These are phyloP conservation scores for Ogataea parapolymorpha DNA, from an alignment of 805 yeast genomes.

Conservation along the genomic window DNA sequence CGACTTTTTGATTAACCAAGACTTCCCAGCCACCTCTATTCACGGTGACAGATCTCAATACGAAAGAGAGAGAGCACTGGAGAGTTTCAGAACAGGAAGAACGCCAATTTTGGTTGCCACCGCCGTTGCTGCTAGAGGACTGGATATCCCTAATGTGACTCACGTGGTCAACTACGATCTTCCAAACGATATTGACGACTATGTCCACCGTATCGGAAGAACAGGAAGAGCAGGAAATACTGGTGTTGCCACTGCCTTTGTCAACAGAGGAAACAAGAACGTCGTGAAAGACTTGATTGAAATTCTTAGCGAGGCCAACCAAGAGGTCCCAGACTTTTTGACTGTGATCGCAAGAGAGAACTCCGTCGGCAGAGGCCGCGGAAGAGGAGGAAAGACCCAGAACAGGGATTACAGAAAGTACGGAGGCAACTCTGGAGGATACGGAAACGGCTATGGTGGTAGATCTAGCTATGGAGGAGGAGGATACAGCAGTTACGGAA, in stretches of 20 bases:
- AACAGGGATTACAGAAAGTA: constrained; percentile 51
- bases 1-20: constrained; percentile 83
- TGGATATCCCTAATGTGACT: constrained; percentile 98
- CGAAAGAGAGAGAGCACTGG: constrained; percentile 97
- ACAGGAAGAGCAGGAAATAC: constrained; percentile 99
- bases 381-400: constrained; percentile 41
- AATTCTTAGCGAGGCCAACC: constrained; percentile 91
- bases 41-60: constrained; percentile 98
- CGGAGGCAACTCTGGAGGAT: constrained; percentile 35
- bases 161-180: constrained; percentile 97
- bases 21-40: constrained; percentile 96
- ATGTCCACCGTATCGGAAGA: constrained; percentile 99
- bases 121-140: constrained; percentile 99
- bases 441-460: constrained; percentile 22
- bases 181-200: constrained; percentile 96
- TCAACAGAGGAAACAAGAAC: constrained; percentile 92
- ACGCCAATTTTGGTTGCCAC: constrained; percentile 97
- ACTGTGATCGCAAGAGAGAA: constrained; percentile 76
- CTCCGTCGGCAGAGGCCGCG: constrained; percentile 51
- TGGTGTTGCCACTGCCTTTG: constrained; percentile 98
- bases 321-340: constrained; percentile 92
- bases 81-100: constrained; percentile 86
- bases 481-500: constrained; percentile 18
- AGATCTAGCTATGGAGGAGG: constrained; percentile 27
- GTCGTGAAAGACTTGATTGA: constrained; percentile 85